phyloP scores from a whole-genome alignment of 495 filamentous ascomycete species.

The Parathielavia hyrcaniae region DNA sequence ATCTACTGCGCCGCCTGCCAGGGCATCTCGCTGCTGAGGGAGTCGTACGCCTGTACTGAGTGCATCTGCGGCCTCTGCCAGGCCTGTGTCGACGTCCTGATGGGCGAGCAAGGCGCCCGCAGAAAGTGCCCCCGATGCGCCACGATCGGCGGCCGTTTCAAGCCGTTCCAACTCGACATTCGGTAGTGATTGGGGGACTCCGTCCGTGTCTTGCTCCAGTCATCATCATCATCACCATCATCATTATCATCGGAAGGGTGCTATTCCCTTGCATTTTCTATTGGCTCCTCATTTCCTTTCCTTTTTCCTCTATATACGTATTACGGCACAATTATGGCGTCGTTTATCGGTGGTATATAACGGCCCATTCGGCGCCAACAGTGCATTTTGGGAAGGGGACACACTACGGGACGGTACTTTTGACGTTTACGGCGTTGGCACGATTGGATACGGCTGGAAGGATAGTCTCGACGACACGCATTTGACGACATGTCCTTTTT shows the following conservation, averaged over 20 bases:
- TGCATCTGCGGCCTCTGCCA: constrained; percentile 88
- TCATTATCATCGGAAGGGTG: not conserved
- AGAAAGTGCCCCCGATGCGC: constrained; percentile 61
- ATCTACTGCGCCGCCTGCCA: constrained; percentile 86
- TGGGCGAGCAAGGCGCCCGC: constrained; percentile 53
- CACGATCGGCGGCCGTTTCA: constrained; percentile 61
- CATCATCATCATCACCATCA: too few species aligned
- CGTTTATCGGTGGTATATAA: not conserved
- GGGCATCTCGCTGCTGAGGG: constrained; percentile 61
- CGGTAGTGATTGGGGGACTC: constrained; percentile 43
- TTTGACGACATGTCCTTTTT: not conserved
- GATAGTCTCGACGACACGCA: not conserved
- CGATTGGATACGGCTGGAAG: not conserved
- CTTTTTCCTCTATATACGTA: not conserved
- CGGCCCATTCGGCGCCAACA: not conserved
- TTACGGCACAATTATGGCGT: constrained; percentile 3
- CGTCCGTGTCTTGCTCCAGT: not conserved
- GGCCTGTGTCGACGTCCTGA: constrained; percentile 74
- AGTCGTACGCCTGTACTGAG: constrained; percentile 87
- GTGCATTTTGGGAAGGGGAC: not conserved
- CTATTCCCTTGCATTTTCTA: not conserved
- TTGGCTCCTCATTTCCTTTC: not conserved
- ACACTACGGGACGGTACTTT: not conserved
- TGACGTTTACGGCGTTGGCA: not conserved
- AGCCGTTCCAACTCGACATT: constrained; percentile 61